Percentiles rank a stretch among this genome's conserved stretches.
Conservation (phyloP, 1,284 basidiomycete genomes). For the Tilletia indica region DNA sequence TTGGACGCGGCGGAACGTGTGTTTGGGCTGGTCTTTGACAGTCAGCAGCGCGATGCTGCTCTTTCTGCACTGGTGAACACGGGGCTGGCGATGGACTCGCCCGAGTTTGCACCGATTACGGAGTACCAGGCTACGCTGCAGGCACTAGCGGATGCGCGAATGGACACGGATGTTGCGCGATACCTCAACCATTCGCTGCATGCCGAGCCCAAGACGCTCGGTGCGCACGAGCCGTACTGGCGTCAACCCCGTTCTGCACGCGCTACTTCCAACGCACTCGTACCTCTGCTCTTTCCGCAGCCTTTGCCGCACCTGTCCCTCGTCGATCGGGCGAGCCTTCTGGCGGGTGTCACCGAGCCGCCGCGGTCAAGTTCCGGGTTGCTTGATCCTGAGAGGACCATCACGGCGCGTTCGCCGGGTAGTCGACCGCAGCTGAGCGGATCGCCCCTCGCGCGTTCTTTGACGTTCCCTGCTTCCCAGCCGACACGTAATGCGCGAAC, state of each 20-base stretch:
- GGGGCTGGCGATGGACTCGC: neutral
- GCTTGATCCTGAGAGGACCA: conserved; percentile 31
- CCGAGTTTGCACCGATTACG: conserved; percentile 24
- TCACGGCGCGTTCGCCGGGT: conserved; percentile 27
- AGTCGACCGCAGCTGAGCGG: conserved; percentile 28
- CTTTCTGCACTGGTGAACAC: conserved; percentile 5
- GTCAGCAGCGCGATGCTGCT: conserved; percentile 12
- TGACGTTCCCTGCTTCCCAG: conserved; percentile 29
- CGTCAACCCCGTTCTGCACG: conserved; percentile 23
- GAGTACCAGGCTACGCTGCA: conserved; percentile 40
- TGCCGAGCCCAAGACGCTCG: conserved; percentile 40
- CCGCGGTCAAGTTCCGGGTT: conserved; percentile 20
- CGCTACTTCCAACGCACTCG: conserved; percentile 26
- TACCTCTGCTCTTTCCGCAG: conserved; percentile 41
- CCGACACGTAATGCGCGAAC: conserved; percentile 17
- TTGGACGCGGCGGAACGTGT: conserved; percentile 14
- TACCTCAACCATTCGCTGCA: conserved; percentile 37
- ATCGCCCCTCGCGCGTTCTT: conserved; percentile 34
- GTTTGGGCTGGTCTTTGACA: conserved; percentile 4
- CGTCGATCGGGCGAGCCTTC: conserved; percentile 26
- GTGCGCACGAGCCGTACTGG: conserved; percentile 35
- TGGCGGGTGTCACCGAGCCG: conserved; percentile 17
- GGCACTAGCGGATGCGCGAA: conserved; percentile 7
- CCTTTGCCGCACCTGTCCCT: conserved; percentile 42
- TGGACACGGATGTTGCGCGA: conserved; percentile 17